A percentile compares a stretch with the other conserved stretches of the same genome.
These are phyloP conservation scores for Stephanodiscus minutulus DNA, from an alignment of 108 stramenopile genomes.

Conservation along the genomic window DNA sequence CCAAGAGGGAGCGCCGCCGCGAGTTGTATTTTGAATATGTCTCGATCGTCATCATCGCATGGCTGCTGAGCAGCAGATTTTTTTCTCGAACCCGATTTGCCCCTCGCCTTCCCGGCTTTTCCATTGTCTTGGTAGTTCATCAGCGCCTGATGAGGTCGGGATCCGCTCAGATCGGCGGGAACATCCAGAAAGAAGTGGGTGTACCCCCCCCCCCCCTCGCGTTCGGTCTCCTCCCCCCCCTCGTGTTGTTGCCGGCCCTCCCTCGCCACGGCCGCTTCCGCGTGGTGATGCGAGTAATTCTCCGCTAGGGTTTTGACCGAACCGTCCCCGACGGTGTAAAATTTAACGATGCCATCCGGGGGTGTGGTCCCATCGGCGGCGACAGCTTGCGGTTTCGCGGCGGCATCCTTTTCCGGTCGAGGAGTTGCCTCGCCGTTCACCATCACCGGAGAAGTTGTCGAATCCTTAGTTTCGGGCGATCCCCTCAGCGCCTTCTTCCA, in stretches of 20 bases:
- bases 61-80: conserved; percentile 14
- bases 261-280: conserved; percentile 32
- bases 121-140: conserved; percentile 61
- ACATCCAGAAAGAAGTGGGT: conserved; percentile 70
- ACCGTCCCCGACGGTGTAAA: conserved; percentile 68
- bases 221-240: conserved; percentile 18
- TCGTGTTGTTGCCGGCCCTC: conserved; percentile 14
- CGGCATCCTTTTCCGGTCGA: neutral
- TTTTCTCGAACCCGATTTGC: conserved; percentile 15
- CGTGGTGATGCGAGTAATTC: conserved; percentile 49
- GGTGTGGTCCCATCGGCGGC: neutral
- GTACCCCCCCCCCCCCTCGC: conserved; percentile 14
- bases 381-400: neutral
- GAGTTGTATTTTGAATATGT: conserved; percentile 71
- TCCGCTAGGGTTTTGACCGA: conserved; percentile 48
- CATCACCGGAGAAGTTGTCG: no score
- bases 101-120: conserved; percentile 13
- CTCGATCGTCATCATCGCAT: conserved; percentile 19
- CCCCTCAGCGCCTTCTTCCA: conserved; percentile 73
- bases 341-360: conserved; percentile 41
- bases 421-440: neutral
- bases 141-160: conserved; percentile 65
- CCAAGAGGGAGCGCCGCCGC: conserved; percentile 53
- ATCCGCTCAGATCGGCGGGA: conserved; percentile 56
- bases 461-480: conserved; percentile 6